These are phyloP conservation scores for Aspergillus sp. DNA, from an alignment of 2,329 filamentous ascomycete genomes.

Conservation along the genomic window DNA sequence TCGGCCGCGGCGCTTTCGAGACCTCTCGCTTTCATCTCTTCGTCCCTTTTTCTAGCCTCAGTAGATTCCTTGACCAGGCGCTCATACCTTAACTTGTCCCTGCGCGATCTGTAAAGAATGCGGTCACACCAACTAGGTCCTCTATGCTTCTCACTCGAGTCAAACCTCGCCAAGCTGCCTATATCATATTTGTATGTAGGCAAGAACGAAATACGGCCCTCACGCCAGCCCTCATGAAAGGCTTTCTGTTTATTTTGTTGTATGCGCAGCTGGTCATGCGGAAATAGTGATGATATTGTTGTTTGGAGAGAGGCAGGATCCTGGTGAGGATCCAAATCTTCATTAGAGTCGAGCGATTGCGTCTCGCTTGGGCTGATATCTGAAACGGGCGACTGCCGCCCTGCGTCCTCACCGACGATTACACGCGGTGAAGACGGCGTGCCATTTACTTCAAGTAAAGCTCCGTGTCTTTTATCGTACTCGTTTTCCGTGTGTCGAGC, in stretches of 20 bases:
- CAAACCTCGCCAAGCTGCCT: slow-evolving; percentile 87
- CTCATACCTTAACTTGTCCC: slow-evolving; percentile 67
- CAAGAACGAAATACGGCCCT: slow-evolving; percentile 83
- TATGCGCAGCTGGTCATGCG: slow-evolving; percentile 81
- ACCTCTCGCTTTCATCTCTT: slow-evolving; percentile 80
- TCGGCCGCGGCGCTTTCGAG: slow-evolving; percentile 72
- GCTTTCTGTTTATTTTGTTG: slow-evolving; percentile 73
- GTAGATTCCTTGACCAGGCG: slow-evolving; percentile 63
- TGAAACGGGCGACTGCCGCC: not conserved
- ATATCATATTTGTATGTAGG: slow-evolving; percentile 98
- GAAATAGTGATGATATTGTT: slow-evolving; percentile 80
- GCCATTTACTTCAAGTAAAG: slow-evolving; percentile 26
- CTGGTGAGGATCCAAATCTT: slow-evolving; percentile 68
- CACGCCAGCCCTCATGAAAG: slow-evolving; percentile 89
- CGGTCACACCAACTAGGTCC: slow-evolving; percentile 97
- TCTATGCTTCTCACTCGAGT: slow-evolving; percentile 90
- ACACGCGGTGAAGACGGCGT: slow-evolving; percentile 18
- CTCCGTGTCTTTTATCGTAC: slow-evolving; percentile 59
- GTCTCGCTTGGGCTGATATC: slow-evolving; percentile 3
- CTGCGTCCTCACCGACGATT: slow-evolving; percentile 12
- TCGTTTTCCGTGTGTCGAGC: slow-evolving; percentile 79
- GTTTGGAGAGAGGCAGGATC: slow-evolving; percentile 87
- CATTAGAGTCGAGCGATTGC: slow-evolving; percentile 45
- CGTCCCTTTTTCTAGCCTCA: slow-evolving; percentile 69
- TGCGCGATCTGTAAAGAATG: slow-evolving; percentile 78